These are phyloP conservation scores for Penicillium salamii DNA, from an alignment of 495 filamentous ascomycete genomes.

Conservation along the genomic window DNA sequence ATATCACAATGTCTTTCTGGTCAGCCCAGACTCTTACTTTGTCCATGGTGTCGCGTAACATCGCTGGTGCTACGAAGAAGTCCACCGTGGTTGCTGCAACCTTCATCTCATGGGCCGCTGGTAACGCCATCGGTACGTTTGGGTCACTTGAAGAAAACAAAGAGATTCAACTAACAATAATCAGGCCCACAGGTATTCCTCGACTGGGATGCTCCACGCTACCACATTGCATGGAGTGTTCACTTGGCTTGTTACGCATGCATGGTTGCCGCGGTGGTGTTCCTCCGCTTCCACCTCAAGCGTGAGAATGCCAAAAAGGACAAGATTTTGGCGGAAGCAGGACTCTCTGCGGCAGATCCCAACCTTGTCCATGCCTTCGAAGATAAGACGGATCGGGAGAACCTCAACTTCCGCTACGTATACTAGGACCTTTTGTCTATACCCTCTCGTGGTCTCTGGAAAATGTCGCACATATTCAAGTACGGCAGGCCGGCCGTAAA, in stretches of 20 bases:
- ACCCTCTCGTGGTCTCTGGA: too few species aligned
- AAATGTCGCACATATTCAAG: too few species aligned
- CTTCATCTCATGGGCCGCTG: slow-evolving; percentile 43
- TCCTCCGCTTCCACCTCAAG: slow-evolving; percentile 35
- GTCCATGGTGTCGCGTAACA: slow-evolving; percentile 59
- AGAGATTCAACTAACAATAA: not conserved
- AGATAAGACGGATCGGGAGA: slow-evolving; percentile 49
- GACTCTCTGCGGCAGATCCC: slow-evolving; percentile 24
- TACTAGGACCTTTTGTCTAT: slow-evolving; percentile 26
- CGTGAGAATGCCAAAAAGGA: slow-evolving; percentile 42
- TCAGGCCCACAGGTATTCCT: slow-evolving; percentile 48
- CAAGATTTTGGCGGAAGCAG: slow-evolving; percentile 26
- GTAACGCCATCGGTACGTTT: slow-evolving; percentile 40
- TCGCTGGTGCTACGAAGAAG: slow-evolving; percentile 72
- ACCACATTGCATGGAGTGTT: slow-evolving; percentile 43
- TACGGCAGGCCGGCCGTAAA: too few species aligned
- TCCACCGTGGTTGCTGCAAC: slow-evolving; percentile 45
- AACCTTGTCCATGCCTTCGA: slow-evolving; percentile 42
- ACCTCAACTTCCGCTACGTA: slow-evolving; percentile 47
- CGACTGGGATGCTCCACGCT: slow-evolving; percentile 33
- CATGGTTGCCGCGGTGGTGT: slow-evolving; percentile 34
- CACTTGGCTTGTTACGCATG: slow-evolving; percentile 41
- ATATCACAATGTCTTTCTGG: slow-evolving; percentile 56
- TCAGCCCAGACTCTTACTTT: slow-evolving; percentile 57
- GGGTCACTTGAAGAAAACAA: too few species aligned